Evolutionary conservation across 371 early-diverging fungal genomes (phyloP).

Genomic region (Mucor mucedo): DNA sequence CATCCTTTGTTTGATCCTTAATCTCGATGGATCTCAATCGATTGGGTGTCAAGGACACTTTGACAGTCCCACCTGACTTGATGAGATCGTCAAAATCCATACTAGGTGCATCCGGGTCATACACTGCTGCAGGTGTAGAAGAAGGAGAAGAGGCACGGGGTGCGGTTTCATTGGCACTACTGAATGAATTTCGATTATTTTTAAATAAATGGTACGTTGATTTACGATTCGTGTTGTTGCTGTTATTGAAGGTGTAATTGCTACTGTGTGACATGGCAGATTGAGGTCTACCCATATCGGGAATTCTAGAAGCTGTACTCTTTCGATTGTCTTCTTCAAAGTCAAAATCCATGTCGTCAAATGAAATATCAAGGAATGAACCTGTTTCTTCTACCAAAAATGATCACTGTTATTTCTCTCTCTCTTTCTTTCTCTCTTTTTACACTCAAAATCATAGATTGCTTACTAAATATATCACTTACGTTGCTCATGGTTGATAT

Average conservation of each 20-base stretch:
- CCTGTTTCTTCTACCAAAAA: constrained; percentile 22
- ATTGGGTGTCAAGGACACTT: constrained; percentile 67
- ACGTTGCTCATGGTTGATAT: constrained; percentile 14
- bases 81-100: constrained; percentile 66
- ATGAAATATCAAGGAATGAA: constrained; percentile 30
- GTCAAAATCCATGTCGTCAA: constrained; percentile 41
- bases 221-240: constrained; percentile 32
- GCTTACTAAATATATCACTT: constrained; percentile 6
- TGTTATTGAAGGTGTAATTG: neutral
- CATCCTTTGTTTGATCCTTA: constrained; percentile 28
- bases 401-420: too few relatives aligned
- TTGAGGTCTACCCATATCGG: constrained; percentile 26
- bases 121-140: constrained; percentile 23
- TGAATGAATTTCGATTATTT: constrained; percentile 38
- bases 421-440: too few relatives aligned
- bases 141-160: constrained; percentile 25
- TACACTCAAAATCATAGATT: constrained; percentile 5
- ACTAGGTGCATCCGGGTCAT: constrained; percentile 43
- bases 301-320: constrained; percentile 9
- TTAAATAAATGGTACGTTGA: constrained; percentile 51
- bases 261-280: constrained; percentile 41
- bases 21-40: constrained; percentile 66
- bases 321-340: constrained; percentile 33
- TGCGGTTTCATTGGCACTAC: constrained; percentile 17
- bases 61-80: constrained; percentile 63